Percentiles rank a stretch among this genome's conserved stretches.
Evolutionary conservation across 306 rosid species (phyloP).

Genomic region (Vigna unguiculata): DNA sequence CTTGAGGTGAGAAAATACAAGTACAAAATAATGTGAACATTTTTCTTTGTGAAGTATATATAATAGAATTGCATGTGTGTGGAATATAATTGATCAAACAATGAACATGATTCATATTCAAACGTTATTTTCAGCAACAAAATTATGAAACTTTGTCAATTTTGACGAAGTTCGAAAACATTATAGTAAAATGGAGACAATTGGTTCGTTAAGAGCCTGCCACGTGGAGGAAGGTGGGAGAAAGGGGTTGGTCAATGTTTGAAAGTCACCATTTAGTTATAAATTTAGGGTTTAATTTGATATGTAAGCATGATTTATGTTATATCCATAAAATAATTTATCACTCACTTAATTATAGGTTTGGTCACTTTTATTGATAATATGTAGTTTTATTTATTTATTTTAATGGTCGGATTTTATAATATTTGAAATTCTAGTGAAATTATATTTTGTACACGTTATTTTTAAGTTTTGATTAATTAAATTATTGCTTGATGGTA

Average conservation of each 20-base stretch:
- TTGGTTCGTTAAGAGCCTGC: conserved; percentile 36
- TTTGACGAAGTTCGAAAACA: neutral
- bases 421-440: too few species aligned
- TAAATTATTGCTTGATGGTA: too few species aligned
- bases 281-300: neutral
- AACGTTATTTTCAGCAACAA: too few species aligned
- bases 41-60: too few species aligned
- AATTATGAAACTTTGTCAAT: neutral
- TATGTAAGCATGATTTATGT: neutral
- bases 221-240: conserved; percentile 58
- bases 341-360: too few species aligned
- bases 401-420: too few species aligned
- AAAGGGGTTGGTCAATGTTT: conserved; percentile 8
- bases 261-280: neutral
- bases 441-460: too few species aligned
- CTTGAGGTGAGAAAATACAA: too few species aligned
- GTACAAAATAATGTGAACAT: too few species aligned
- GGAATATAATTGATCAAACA: conserved; percentile 33
- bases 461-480: too few species aligned
- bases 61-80: neutral
- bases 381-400: too few species aligned
- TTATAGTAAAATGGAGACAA: conserved; percentile 37
- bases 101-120: conserved; percentile 5
- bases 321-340: neutral
- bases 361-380: too few species aligned